Base-by-base conservation (phyloP, 108 stramenopile species). In the Pseudonitzschia delicatissima region DNA sequence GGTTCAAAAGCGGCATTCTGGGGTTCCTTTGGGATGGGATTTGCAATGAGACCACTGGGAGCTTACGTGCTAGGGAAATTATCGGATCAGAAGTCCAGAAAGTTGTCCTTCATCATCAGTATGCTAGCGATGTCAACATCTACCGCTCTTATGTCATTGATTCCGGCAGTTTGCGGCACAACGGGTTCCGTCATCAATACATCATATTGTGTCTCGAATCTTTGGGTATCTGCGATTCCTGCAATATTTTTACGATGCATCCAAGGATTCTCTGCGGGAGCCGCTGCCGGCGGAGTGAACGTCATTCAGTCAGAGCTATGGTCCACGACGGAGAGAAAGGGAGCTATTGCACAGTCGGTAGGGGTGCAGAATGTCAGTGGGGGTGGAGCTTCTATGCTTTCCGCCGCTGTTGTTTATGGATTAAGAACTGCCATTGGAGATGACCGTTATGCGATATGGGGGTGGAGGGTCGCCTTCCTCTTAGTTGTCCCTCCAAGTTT, bases 231-330 rank as follows among this genome's bases (percentile, higher is more conserved):
- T 13, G 45, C 63, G 23, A 12, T 64, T 28, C 63, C 63, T 23
- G 63, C 63, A 4, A 31, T 64, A 7, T 23, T 64, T 4, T 29
- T 64, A 4, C 42, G 63, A 17, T 64, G 63, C 32, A 29, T 45
- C 6, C 63, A 64, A 31, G 63, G 63, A 29, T 64, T 64, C 48
- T 64, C 63, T 25, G 63, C 63, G 33, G 63, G 63, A 6, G 63
- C 63, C 42, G 63, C 63, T 18, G 45, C 63, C 21, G 63, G 63
- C 29, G 47, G 47, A 3, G 45, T 49, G 9, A 64, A 64, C 45
- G 63, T 64, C 45, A 48, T 64, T 26, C 63, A 64, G 45, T 26
- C 63, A 20, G 63, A 64, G 31, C 27, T 45, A 18, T 64, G 45
- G 45, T 34, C 33, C 26, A 34, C 44, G 4, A 62, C 42, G 4